phyloP scores from a whole-genome alignment of 345 rosid species.

The Arabidopsis suecica region DNA sequence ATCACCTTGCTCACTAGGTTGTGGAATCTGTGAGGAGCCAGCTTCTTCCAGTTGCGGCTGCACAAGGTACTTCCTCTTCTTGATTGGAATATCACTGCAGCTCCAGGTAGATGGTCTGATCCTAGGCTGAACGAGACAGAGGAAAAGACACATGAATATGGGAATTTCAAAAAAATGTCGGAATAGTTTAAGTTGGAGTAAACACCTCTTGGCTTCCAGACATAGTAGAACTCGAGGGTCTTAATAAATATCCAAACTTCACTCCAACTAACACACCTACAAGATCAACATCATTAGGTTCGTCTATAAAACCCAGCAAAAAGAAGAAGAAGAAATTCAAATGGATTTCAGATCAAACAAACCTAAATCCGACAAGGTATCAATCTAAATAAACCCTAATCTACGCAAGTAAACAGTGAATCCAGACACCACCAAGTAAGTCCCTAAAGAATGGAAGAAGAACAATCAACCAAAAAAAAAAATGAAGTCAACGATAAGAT shows the following conservation, averaged over 20 bases:
- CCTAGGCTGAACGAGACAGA: slow-evolving; percentile 54
- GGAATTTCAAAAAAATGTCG: slow-evolving; percentile 7
- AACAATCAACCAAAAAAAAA: background rate
- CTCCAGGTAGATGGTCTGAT: slow-evolving; percentile 52
- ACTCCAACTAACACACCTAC: slow-evolving; percentile 35
- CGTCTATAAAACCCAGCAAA: background rate
- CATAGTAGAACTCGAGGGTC: slow-evolving; percentile 47
- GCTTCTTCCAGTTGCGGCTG: slow-evolving; percentile 51
- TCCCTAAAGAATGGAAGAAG: background rate
- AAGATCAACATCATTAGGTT: slow-evolving; percentile 21
- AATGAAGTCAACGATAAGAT: slow-evolving; percentile 14
- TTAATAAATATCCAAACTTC: slow-evolving; percentile 34
- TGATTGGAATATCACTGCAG: slow-evolving; percentile 73
- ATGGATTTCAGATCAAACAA: slow-evolving; percentile 23
- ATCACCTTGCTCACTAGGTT: slow-evolving; percentile 37
- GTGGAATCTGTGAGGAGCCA: slow-evolving; percentile 27
- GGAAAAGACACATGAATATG: slow-evolving; percentile 20
- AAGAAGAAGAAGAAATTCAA: slow-evolving; percentile 23
- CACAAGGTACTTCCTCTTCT: slow-evolving; percentile 74
- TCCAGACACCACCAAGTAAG: slow-evolving; percentile 6
- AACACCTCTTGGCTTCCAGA: slow-evolving; percentile 70
- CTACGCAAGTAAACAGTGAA: slow-evolving; percentile 32
- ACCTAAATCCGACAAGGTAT: background rate
- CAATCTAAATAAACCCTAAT: slow-evolving; percentile 18
- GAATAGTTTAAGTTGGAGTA: slow-evolving; percentile 24